A percentile compares a stretch with the other conserved stretches of the same genome.
Conservation (phyloP, 2,329 filamentous ascomycete genomes). For the Fusarium torreyae region DNA sequence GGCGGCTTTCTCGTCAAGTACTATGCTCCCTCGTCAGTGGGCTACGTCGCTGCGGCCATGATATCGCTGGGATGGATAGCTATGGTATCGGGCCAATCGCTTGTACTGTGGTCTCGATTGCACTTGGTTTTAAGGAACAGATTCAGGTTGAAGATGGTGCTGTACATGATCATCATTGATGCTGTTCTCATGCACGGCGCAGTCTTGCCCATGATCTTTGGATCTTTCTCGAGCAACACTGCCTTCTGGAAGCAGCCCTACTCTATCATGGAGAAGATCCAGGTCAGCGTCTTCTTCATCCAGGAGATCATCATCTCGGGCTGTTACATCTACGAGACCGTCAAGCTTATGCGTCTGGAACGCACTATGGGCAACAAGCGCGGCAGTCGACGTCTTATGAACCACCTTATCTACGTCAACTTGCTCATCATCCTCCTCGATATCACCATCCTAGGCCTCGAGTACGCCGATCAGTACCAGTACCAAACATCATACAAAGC, state of each 20-base stretch:
- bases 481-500: constrained; percentile 57
- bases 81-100: constrained; percentile 74
- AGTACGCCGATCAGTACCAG: constrained; percentile 56
- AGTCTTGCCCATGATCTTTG: constrained; percentile 69
- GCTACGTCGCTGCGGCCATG: constrained; percentile 42
- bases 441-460: constrained; percentile 57
- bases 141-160: constrained; percentile 62
- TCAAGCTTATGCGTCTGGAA: constrained; percentile 63
- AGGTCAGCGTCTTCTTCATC: constrained; percentile 69
- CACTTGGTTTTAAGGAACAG: constrained; percentile 70
- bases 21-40: constrained; percentile 36
- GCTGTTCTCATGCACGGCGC: constrained; percentile 67
- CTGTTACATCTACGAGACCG: constrained; percentile 68
- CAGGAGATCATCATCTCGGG: constrained; percentile 69
- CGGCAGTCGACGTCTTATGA: constrained; percentile 47
- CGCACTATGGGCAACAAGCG: constrained; percentile 48
- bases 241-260: constrained; percentile 52
- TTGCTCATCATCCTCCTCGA: constrained; percentile 63
- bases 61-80: constrained; percentile 51
- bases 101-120: constrained; percentile 75
- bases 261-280: constrained; percentile 67
- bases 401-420: constrained; percentile 63
- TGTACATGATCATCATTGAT: constrained; percentile 72
- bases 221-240: constrained; percentile 58
- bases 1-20: constrained; percentile 64